Percentiles rank a stretch among this genome's conserved stretches.
These are phyloP conservation scores for Pichia thaimueangensis DNA, from an alignment of 805 yeast genomes.

Conservation along the genomic window DNA sequence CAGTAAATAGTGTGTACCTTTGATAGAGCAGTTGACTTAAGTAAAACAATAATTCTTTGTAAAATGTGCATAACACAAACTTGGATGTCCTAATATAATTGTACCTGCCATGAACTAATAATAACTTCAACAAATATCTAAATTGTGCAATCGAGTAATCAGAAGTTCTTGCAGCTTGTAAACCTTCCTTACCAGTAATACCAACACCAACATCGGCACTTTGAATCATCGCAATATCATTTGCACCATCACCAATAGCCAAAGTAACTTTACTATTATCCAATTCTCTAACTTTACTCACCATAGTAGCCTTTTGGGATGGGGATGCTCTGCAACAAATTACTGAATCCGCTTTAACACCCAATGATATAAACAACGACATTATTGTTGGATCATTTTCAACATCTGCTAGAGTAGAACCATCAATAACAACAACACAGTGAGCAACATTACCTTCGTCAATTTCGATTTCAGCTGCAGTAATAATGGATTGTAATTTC, in stretches of 20 bases:
- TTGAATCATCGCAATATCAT: slow-evolving; percentile 98
- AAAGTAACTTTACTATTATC: slow-evolving; percentile 70
- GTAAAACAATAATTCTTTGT: slow-evolving; percentile 87
- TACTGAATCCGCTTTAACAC: slow-evolving; percentile 83
- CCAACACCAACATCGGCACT: slow-evolving; percentile 98
- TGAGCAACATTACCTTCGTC: slow-evolving; percentile 78
- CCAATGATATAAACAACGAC: slow-evolving; percentile 75
- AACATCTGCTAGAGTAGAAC: slow-evolving; percentile 69
- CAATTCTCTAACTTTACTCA: slow-evolving; percentile 65
- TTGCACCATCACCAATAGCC: slow-evolving; percentile 99
- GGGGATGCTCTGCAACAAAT: slow-evolving; percentile 97
- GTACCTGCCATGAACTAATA: slow-evolving; percentile 93
- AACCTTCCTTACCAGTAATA: slow-evolving; percentile 93
- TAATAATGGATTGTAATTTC: slow-evolving; percentile 58
- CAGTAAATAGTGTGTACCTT: slow-evolving; percentile 80
- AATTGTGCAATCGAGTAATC: slow-evolving; percentile 96
- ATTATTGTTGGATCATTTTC: slow-evolving; percentile 69
- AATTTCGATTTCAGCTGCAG: slow-evolving; percentile 70
- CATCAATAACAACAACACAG: slow-evolving; percentile 91
- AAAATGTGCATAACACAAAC: slow-evolving; percentile 88
- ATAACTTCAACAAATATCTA: slow-evolving; percentile 69
- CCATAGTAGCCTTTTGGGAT: slow-evolving; percentile 91
- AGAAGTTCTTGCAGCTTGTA: slow-evolving; percentile 92
- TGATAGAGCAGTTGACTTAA: slow-evolving; percentile 85
- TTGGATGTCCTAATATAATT: slow-evolving; percentile 88